Evolutionary conservation across 805 yeast species (phyloP).

Genomic region (Candida piceae): DNA sequence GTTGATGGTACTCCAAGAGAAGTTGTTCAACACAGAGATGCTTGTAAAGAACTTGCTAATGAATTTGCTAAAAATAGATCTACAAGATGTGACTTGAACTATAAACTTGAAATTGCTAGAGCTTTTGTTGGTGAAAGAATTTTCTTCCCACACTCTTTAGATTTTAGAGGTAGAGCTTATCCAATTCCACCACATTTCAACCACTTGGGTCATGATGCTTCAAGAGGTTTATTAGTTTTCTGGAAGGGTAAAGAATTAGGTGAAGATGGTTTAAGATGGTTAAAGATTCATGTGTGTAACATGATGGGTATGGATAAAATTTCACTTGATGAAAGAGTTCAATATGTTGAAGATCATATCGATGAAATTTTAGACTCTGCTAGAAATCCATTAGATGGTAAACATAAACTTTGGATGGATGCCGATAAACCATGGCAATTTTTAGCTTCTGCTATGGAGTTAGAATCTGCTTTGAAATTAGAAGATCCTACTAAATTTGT

Average conservation of each 20-base stretch:
- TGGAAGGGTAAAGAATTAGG: constrained; percentile 77
- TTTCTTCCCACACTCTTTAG: constrained; percentile 76
- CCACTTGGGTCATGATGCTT: constrained; percentile 74
- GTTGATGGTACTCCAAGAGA: constrained; percentile 66
- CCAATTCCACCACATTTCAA: constrained; percentile 78
- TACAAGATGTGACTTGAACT: constrained; percentile 88
- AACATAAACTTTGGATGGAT: constrained; percentile 55
- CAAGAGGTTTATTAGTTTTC: constrained; percentile 63
- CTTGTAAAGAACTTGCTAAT: constrained; percentile 51
- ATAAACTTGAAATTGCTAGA: constrained; percentile 91
- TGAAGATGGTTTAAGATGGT: constrained; percentile 60
- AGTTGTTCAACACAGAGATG: constrained; percentile 61
- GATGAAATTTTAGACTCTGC: constrained; percentile 55
- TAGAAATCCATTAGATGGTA: constrained; percentile 50
- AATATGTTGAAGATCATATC: constrained; percentile 53
- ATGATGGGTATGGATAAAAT: constrained; percentile 72
- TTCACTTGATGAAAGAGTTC: constrained; percentile 57
- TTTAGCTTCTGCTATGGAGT: constrained; percentile 63
- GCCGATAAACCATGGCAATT: constrained; percentile 88
- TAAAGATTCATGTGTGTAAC: constrained; percentile 71
- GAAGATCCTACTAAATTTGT: constrained; percentile 61
- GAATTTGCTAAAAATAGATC: constrained; percentile 70
- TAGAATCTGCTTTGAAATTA: constrained; percentile 53
- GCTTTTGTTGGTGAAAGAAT: constrained; percentile 79
- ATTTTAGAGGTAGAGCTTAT: constrained; percentile 81